Percentiles rank a stretch among this genome's conserved stretches.
Conservation (phyloP, 805 yeast genomes). For the Lipomyces chichibuensis region DNA sequence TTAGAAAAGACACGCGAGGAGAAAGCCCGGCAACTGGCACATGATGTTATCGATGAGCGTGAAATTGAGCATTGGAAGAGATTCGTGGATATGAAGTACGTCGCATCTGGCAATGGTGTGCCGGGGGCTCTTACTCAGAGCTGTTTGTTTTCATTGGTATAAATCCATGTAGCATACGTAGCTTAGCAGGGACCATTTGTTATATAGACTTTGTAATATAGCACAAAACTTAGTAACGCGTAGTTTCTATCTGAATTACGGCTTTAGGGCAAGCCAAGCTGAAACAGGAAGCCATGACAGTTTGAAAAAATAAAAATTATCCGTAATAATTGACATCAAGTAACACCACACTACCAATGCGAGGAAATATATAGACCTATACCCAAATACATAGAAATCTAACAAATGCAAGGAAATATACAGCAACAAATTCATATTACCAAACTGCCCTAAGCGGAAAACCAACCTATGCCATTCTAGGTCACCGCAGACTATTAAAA, state of each 20-base stretch:
- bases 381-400: neutral
- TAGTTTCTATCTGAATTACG: neutral
- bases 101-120: constrained; percentile 22
- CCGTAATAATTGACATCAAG: neutral
- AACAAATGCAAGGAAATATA: neutral
- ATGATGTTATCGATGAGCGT: constrained; percentile 13
- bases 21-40: neutral
- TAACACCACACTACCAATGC: neutral
- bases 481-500: neutral
- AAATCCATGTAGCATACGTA: neutral
- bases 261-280: neutral
- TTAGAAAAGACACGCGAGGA: neutral
- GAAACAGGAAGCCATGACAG: neutral
- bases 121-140: constrained; percentile 20
- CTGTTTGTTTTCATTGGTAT: constrained; percentile 19
- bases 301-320: neutral
- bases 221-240: neutral
- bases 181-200: neutral
- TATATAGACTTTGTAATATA: constrained; percentile 8
- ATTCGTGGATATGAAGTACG: constrained; percentile 16
- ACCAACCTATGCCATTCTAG: neutral
- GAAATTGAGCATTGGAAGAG: constrained; percentile 26
- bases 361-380: neutral
- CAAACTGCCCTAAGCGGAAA: neutral
- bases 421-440: neutral